Conservation (phyloP, 176 grass and related monocot genomes). For the Ensete glaucum region DNA sequence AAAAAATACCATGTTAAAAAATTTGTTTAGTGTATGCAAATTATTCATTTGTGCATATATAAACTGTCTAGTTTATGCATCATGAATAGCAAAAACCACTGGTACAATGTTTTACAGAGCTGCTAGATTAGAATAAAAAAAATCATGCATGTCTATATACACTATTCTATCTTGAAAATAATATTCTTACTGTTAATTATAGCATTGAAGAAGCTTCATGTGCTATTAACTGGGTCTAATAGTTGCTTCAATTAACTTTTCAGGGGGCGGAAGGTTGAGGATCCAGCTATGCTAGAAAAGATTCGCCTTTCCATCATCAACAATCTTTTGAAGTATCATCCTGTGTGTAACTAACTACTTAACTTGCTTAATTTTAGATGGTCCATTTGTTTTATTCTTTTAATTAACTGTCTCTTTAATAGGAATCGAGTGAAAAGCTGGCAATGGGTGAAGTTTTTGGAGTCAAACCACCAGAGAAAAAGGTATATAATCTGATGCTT, state of each 20-base stretch:
- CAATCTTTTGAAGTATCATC: conserved; percentile 96
- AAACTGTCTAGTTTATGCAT: no score
- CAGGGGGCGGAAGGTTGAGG: conserved; percentile 88
- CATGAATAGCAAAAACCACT: no score
- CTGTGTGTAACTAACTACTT: conserved; percentile 46
- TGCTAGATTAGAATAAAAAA: neutral
- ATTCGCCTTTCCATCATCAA: conserved; percentile 93
- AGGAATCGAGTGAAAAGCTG: conserved; percentile 97
- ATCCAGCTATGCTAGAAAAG: conserved; percentile 85
- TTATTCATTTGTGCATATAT: no score
- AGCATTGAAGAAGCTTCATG: neutral
- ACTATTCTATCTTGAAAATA: neutral
- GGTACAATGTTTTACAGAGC: no score
- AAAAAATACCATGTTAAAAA: no score
- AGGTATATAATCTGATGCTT: conserved; percentile 30
- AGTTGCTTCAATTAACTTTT: neutral
- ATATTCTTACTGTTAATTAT: neutral
- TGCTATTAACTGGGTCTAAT: neutral
- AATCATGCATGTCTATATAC: neutral
- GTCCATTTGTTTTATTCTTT: neutral
- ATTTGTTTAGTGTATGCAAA: no score
- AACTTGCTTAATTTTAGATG: conserved; percentile 10
- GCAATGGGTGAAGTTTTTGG: conserved; percentile 99
- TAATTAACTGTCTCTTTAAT: neutral
- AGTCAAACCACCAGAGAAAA: conserved; percentile 68